These are phyloP conservation scores for Solidago caesia DNA, from an alignment of 129 eudicot species.

Conservation along the genomic window DNA sequence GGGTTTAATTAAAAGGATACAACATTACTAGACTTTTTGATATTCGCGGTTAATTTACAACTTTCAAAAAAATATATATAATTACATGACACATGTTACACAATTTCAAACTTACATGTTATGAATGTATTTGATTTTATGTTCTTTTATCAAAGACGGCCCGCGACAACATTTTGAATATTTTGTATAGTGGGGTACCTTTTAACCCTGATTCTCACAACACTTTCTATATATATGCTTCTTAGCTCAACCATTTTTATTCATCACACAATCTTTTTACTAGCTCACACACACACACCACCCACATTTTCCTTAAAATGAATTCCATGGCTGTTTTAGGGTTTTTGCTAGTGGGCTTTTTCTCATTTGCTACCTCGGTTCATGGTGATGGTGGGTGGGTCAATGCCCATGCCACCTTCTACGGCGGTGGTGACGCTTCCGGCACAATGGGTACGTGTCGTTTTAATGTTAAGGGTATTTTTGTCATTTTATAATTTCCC, in stretches of 20 bases:
- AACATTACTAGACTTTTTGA: no score
- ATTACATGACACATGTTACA: no score
- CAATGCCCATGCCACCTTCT: conserved; percentile 60
- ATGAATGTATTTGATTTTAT: no score
- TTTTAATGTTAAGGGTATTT: neutral
- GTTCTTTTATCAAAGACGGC: neutral
- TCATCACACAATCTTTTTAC: conserved; percentile 7
- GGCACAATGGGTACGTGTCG: conserved; percentile 57
- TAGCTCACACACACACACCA: conserved; percentile 5
- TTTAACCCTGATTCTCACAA: conserved; percentile 8
- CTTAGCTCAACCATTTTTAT: conserved; percentile 12
- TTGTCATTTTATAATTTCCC: neutral
- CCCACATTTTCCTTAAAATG: conserved; percentile 17
- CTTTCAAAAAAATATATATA: no score
- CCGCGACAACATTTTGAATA: conserved; percentile 39
- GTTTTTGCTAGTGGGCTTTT: conserved; percentile 34
- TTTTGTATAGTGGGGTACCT: conserved; percentile 13
- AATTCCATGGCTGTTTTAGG: conserved; percentile 31
- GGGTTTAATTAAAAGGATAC: no score
- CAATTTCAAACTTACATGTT: no score
- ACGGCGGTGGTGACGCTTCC: conserved; percentile 72
- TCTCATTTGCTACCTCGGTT: conserved; percentile 38
- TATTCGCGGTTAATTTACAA: no score
- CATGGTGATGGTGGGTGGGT: conserved; percentile 50
- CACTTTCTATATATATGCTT: conserved; percentile 39